phyloP scores from a whole-genome alignment of 345 rosid genomes.

The Turnera subulata region DNA sequence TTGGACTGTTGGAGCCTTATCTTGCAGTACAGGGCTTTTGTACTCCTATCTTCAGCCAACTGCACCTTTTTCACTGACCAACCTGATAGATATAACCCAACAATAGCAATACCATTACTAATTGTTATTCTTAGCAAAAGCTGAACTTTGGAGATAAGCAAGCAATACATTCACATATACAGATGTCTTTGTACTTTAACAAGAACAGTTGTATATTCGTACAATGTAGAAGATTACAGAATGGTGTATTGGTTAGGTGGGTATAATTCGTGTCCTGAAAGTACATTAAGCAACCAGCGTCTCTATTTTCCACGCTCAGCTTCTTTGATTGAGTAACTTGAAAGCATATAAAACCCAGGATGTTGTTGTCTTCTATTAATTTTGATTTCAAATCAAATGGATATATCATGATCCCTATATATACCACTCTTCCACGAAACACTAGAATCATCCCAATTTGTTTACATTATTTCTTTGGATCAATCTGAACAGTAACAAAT shows the following conservation, averaged over 20 bases:
- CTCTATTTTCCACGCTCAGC: background rate
- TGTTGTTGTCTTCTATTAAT: no score
- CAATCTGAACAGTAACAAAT: slow-evolving; percentile 4
- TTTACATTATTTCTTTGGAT: background rate
- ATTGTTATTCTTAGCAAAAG: background rate
- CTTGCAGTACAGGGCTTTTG: background rate
- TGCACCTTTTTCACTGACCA: slow-evolving; percentile 29
- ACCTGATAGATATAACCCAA: slow-evolving; percentile 51
- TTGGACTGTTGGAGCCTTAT: no score
- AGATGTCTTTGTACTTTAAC: slow-evolving; percentile 1
- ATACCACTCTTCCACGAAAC: slow-evolving; percentile 10
- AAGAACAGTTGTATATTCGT: background rate
- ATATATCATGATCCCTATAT: slow-evolving; percentile 18
- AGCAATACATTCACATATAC: background rate
- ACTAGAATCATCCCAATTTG: slow-evolving; percentile 8
- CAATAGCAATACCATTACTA: slow-evolving; percentile 9
- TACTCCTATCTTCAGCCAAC: slow-evolving; percentile 29
- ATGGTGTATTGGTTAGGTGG: slow-evolving; percentile 24
- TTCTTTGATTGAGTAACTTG: slow-evolving; percentile 51
- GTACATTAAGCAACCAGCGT: slow-evolving; percentile 23
- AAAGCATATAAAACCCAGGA: slow-evolving; percentile 37
- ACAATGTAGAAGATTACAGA: background rate
- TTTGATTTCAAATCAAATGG: background rate
- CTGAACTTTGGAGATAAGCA: background rate
- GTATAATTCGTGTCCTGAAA: slow-evolving; percentile 37